Conservation (phyloP, 2,329 filamentous ascomycete species). For the Trichophyton equinum region DNA sequence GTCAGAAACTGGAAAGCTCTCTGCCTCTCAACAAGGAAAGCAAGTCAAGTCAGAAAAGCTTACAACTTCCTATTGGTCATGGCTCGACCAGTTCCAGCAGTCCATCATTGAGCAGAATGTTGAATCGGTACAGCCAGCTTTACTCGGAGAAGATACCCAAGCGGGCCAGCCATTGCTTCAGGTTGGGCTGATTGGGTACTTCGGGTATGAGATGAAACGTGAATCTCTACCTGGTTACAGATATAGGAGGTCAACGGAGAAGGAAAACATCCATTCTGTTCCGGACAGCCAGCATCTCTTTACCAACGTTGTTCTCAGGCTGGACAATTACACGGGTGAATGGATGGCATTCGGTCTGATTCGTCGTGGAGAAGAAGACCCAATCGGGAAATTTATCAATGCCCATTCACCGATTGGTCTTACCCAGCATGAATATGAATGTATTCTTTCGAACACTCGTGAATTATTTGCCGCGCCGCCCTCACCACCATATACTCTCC, state of each 20-base stretch:
- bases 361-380: constrained; percentile 23
- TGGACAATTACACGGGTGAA: constrained; percentile 12
- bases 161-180: constrained; percentile 11
- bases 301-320: constrained; percentile 8
- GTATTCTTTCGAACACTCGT: neutral
- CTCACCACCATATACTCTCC: constrained; percentile 1
- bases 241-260: neutral
- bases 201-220: constrained; percentile 12
- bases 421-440: constrained; percentile 8
- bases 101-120: constrained; percentile 8
- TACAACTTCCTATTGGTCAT: constrained; percentile 9
- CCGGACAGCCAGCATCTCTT: constrained; percentile 12
- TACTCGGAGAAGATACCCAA: constrained; percentile 10
- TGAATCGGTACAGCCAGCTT: constrained; percentile 4
- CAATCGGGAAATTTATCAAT: constrained; percentile 36
- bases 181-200: constrained; percentile 11
- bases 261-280: neutral
- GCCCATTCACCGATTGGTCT: constrained; percentile 14
- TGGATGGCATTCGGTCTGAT: constrained; percentile 12
- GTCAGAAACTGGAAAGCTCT: constrained; percentile 6
- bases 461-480: constrained; percentile 4
- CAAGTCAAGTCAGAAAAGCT: constrained; percentile 5
- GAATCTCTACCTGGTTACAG: constrained; percentile 12
- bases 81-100: constrained; percentile 11
- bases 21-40: constrained; percentile 9